Conservation (phyloP, 148 eudicot species). For the Tetragonia tetragonoides region DNA sequence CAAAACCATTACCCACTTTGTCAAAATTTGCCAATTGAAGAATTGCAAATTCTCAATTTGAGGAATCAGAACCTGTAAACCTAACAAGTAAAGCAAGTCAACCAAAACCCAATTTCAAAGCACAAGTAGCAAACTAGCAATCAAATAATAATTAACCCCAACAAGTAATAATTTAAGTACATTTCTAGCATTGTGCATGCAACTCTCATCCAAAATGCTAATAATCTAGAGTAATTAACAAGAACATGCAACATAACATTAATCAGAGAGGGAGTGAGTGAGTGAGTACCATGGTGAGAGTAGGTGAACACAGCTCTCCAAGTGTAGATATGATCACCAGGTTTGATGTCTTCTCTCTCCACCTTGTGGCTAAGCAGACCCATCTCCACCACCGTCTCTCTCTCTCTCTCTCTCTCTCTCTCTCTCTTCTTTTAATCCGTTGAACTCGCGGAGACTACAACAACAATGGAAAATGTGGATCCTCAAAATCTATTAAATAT, state of each 20-base stretch:
- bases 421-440: constrained; percentile 8
- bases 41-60: not conserved
- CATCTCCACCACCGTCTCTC: constrained; percentile 33
- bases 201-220: not conserved
- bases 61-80: constrained; percentile 7
- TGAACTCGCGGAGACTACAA: constrained; percentile 1
- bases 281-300: constrained; percentile 80
- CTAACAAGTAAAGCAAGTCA: constrained; percentile 2
- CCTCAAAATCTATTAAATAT: not conserved
- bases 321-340: constrained; percentile 94
- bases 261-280: not conserved
- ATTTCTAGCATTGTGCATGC: not conserved
- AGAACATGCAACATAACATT: not conserved
- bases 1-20: not conserved
- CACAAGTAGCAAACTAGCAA: no score
- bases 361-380: constrained; percentile 72
- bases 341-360: constrained; percentile 68
- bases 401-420: not conserved
- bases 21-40: not conserved
- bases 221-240: not conserved
- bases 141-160: no score
- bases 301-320: constrained; percentile 92
- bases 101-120: not conserved
- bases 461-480: not conserved
- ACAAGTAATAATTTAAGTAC: no score